These are phyloP conservation scores for Emericellopsis atlantica DNA, from an alignment of 2,329 filamentous ascomycete species.

Conservation along the genomic window DNA sequence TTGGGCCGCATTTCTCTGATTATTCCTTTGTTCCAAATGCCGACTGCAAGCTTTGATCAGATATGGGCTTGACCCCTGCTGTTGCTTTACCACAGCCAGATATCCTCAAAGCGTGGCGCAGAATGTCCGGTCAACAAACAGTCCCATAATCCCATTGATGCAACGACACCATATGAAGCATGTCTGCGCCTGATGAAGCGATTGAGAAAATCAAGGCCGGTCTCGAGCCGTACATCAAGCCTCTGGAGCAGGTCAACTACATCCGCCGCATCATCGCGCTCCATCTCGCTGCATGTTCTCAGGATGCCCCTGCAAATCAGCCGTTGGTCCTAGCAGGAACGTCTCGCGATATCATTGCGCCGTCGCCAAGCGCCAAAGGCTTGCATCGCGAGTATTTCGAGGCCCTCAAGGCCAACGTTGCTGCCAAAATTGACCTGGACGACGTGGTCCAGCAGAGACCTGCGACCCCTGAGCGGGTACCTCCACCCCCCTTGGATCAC, in stretches of 20 bases:
- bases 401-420: conserved; percentile 10
- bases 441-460: conserved; percentile 14
- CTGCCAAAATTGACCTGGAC: conserved; percentile 35
- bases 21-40: no score
- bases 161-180: conserved; percentile 4
- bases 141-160: background rate
- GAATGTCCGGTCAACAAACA: background rate
- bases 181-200: conserved; percentile 18
- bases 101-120: no score
- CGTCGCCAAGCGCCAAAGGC: conserved; percentile 27
- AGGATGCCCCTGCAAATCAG: conserved; percentile 25
- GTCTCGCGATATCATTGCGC: conserved; percentile 17
- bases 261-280: conserved; percentile 42
- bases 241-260: conserved; percentile 42
- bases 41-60: no score
- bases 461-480: background rate
- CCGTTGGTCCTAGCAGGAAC: conserved; percentile 36
- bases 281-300: conserved; percentile 35
- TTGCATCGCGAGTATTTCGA: conserved; percentile 35
- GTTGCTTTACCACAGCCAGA: no score
- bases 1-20: no score
- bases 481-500: background rate
- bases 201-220: conserved; percentile 24
- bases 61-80: no score
- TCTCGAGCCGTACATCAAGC: conserved; percentile 40